phyloP scores from a whole-genome alignment of 345 rosid genomes.

The Acer saccharum region DNA sequence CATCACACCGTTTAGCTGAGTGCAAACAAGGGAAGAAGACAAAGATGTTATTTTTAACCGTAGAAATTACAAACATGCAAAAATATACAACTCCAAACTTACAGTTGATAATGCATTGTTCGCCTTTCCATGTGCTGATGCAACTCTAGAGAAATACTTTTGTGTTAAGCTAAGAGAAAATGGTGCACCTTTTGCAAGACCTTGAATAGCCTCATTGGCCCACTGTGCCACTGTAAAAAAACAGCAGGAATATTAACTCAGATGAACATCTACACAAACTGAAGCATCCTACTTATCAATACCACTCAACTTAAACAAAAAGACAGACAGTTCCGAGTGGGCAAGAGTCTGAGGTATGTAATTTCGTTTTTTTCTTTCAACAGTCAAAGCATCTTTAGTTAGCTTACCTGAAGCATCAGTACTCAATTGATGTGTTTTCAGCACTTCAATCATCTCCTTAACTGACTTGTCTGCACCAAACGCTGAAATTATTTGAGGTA shows the following conservation, averaged over 20 bases:
- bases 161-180: constrained; percentile 87
- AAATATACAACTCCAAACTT: constrained; percentile 28
- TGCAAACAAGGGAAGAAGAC: constrained; percentile 14
- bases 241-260: constrained; percentile 6
- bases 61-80: background rate
- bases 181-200: constrained; percentile 82
- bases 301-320: constrained; percentile 4
- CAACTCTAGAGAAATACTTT: constrained; percentile 71
- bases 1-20: constrained; percentile 82
- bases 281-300: background rate
- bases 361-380: background rate
- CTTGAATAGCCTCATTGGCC: constrained; percentile 89
- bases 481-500: constrained; percentile 71
- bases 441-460: constrained; percentile 66
- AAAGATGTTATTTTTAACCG: constrained; percentile 6
- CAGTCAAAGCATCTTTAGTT: background rate
- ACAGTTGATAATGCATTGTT: constrained; percentile 59
- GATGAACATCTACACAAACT: constrained; percentile 1
- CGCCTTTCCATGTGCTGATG: constrained; percentile 60
- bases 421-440: constrained; percentile 63
- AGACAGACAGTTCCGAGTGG: background rate
- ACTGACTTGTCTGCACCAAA: constrained; percentile 64
- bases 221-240: constrained; percentile 62
- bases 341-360: background rate
- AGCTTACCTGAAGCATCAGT: constrained; percentile 61